phyloP scores from a whole-genome alignment of 352 stramenopile genomes.

The Phytophthora pinifolia region DNA sequence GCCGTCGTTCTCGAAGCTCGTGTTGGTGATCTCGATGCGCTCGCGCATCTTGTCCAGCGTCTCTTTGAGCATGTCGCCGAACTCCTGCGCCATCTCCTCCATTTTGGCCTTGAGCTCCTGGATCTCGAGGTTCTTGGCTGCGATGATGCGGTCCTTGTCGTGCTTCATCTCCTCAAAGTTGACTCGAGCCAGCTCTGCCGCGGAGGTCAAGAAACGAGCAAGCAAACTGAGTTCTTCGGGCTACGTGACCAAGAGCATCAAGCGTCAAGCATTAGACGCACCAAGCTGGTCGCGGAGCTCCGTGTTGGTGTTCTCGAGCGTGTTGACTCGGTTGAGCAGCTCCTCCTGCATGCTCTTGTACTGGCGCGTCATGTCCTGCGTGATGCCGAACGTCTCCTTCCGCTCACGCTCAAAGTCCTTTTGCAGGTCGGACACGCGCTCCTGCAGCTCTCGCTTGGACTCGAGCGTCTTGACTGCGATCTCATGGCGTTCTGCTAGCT shows the following conservation, averaged over 20 bases:
- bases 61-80: constrained; percentile 94
- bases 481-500: constrained; percentile 87
- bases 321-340: constrained; percentile 85
- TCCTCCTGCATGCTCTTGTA: constrained; percentile 97
- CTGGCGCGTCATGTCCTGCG: constrained; percentile 95
- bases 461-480: constrained; percentile 84
- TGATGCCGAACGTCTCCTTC: constrained; percentile 92
- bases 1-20: constrained; percentile 85
- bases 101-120: constrained; percentile 92
- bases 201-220: not conserved
- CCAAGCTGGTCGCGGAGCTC: constrained; percentile 92
- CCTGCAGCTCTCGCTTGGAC: constrained; percentile 87
- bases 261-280: constrained; percentile 9
- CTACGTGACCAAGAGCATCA: not conserved
- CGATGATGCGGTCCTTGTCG: constrained; percentile 91
- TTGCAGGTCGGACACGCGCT: constrained; percentile 78
- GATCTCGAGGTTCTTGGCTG: constrained; percentile 89
- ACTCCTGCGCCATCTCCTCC: constrained; percentile 94
- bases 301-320: constrained; percentile 91
- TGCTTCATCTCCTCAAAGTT: constrained; percentile 90
- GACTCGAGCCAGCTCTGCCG: constrained; percentile 76
- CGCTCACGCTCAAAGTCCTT: constrained; percentile 87
- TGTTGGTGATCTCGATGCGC: constrained; percentile 92
- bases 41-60: constrained; percentile 95
- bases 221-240: not conserved